Evolutionary conservation across 768 basidiomycete genomes (phyloP).

Genomic region (Lactifluus piperatus): DNA sequence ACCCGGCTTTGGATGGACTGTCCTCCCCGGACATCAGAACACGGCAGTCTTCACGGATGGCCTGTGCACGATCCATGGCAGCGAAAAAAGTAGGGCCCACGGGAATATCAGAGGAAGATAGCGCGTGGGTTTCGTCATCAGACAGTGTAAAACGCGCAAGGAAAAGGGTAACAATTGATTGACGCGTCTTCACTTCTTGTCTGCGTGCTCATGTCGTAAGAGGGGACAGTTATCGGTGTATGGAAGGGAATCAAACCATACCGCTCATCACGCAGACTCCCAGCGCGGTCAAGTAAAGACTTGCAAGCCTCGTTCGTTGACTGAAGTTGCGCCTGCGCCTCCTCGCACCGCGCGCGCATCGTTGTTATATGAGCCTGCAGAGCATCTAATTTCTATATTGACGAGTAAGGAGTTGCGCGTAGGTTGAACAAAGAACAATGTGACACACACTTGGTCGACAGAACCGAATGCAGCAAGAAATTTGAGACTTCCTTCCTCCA

Average conservation of each 20-base stretch:
- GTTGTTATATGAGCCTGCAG: conserved; percentile 67
- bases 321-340: conserved; percentile 69
- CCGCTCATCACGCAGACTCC: conserved; percentile 67
- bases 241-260: conserved; percentile 25
- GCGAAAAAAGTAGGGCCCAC: conserved; percentile 69
- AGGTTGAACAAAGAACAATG: background rate
- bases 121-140: conserved; percentile 58
- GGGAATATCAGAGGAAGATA: conserved; percentile 72
- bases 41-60: conserved; percentile 76
- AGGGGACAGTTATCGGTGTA: background rate
- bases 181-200: conserved; percentile 58
- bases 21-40: conserved; percentile 83
- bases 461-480: conserved; percentile 82
- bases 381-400: conserved; percentile 67
- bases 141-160: conserved; percentile 79
- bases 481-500: conserved; percentile 71
- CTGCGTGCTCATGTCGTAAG: conserved; percentile 30
- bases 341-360: conserved; percentile 78
- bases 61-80: conserved; percentile 80
- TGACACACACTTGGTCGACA: conserved; percentile 73
- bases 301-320: conserved; percentile 71
- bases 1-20: conserved; percentile 73
- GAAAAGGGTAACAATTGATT: conserved; percentile 71
- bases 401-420: background rate
- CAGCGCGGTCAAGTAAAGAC: conserved; percentile 74